These are phyloP conservation scores for Fusarium algeriense DNA, from an alignment of 2,329 filamentous ascomycete genomes.

Conservation along the genomic window DNA sequence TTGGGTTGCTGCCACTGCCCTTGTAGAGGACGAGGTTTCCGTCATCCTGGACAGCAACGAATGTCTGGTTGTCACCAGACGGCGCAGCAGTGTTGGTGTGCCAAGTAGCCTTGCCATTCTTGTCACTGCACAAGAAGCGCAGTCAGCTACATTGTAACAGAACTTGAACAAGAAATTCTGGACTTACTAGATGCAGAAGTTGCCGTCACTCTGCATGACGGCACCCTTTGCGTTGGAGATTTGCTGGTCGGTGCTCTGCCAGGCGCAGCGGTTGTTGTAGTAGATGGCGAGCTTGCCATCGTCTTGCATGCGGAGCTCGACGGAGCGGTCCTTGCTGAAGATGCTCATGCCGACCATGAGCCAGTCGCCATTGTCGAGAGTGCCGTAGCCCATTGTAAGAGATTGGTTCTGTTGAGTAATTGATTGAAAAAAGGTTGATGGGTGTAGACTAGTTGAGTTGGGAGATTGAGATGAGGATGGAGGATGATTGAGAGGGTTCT, in stretches of 20 bases:
- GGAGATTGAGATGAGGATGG: background rate
- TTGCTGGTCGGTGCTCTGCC: conserved; percentile 21
- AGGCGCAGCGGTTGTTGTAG: background rate
- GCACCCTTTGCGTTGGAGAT: conserved; percentile 4
- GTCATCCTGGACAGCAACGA: conserved; percentile 14
- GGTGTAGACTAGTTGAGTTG: background rate
- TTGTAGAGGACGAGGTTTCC: conserved; percentile 15
- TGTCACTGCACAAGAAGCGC: background rate
- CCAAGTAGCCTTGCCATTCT: conserved; percentile 17
- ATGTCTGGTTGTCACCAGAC: conserved; percentile 1
- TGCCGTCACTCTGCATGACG: conserved; percentile 5
- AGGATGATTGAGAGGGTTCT: background rate
- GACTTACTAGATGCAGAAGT: conserved; percentile 13
- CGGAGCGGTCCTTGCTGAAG: conserved; percentile 9
- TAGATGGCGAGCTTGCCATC: conserved; percentile 24
- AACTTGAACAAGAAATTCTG: fast-evolving
- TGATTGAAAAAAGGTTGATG: background rate
- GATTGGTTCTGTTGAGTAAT: background rate
- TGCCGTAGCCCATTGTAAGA: conserved; percentile 6
- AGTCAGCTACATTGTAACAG: background rate
- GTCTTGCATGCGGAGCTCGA: conserved; percentile 27
- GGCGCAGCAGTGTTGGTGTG: conserved; percentile 18
- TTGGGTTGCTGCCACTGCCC: background rate
- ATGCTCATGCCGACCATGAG: conserved; percentile 18
- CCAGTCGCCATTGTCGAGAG: conserved; percentile 23